Evolutionary conservation across 2,329 filamentous ascomycete genomes (phyloP).

Genomic region (Coleophoma crateriformis): DNA sequence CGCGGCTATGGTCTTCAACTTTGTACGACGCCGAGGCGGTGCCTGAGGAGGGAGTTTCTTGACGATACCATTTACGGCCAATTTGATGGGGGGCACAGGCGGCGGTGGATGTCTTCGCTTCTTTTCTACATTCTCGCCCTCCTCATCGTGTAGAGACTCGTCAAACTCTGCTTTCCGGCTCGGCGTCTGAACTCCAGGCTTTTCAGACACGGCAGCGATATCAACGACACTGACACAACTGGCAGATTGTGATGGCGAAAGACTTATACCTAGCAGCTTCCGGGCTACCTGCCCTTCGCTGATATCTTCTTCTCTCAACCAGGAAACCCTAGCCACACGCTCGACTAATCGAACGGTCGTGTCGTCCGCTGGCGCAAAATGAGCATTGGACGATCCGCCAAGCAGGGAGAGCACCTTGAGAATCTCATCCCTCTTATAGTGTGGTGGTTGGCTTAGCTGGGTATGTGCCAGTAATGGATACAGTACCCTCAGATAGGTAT

Average conservation of each 20-base stretch:
- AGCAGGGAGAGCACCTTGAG: conserved; percentile 70
- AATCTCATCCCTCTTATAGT: conserved; percentile 90
- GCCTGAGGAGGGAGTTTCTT: conserved; percentile 27
- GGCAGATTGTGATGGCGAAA: conserved; percentile 57
- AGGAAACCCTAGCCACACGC: conserved; percentile 67
- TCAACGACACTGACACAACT: conserved; percentile 74
- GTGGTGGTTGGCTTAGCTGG: conserved; percentile 76
- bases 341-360: conserved; percentile 74
- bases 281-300: conserved; percentile 42
- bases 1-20: conserved; percentile 19
- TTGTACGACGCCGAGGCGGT: conserved; percentile 25
- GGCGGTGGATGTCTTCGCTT: conserved; percentile 19
- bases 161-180: conserved; percentile 47
- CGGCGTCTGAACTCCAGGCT: conserved; percentile 76
- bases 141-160: conserved; percentile 16
- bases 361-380: conserved; percentile 77
- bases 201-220: conserved; percentile 74
- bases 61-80: conserved; percentile 8
- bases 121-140: conserved; percentile 13
- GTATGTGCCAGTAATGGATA: conserved; percentile 89
- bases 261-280: conserved; percentile 65
- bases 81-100: conserved; percentile 17
- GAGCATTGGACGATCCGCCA: conserved; percentile 57
- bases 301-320: conserved; percentile 48
- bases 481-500: conserved; percentile 91